Conservation (phyloP, 495 filamentous ascomycete genomes). For the Penicillium ucsense region DNA sequence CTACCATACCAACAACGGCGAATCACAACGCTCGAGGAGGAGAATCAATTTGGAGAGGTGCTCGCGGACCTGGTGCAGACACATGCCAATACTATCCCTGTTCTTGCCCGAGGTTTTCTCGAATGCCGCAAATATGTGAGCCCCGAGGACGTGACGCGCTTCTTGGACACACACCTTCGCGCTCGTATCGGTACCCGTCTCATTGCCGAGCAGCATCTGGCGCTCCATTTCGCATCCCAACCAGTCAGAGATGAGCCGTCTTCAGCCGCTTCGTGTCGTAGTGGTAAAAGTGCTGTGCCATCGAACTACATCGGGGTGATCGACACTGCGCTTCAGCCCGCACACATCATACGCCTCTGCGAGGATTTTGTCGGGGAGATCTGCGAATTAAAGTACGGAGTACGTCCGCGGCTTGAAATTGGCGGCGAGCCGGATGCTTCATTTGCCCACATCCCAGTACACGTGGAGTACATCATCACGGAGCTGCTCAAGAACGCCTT, state of each 20-base stretch:
- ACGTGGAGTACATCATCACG: conserved; percentile 93
- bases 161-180: conserved; percentile 88
- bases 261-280: background rate
- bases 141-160: conserved; percentile 68
- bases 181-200: conserved; percentile 89
- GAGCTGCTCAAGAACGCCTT: conserved; percentile 97
- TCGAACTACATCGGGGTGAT: conserved; percentile 91
- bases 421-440: conserved; percentile 71
- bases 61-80: conserved; percentile 90
- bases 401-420: conserved; percentile 70
- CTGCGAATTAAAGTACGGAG: conserved; percentile 91
- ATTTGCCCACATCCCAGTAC: conserved; percentile 88
- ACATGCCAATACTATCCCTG: conserved; percentile 87
- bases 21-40: conserved; percentile 78
- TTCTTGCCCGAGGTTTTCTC: conserved; percentile 82
- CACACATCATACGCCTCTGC: conserved; percentile 67
- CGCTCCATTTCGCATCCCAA: conserved; percentile 74
- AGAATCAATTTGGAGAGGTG: conserved; percentile 80
- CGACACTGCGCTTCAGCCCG: conserved; percentile 80
- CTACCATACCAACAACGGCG: conserved; percentile 69
- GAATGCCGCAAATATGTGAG: conserved; percentile 85
- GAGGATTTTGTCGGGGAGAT: conserved; percentile 89
- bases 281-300: conserved; percentile 37
- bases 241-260: conserved; percentile 45
- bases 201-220: conserved; percentile 95